A percentile compares a stretch with the other conserved stretches of the same genome.
phyloP scores from a whole-genome alignment of 495 filamentous ascomycete genomes.

The Lophiotrema nucula region DNA sequence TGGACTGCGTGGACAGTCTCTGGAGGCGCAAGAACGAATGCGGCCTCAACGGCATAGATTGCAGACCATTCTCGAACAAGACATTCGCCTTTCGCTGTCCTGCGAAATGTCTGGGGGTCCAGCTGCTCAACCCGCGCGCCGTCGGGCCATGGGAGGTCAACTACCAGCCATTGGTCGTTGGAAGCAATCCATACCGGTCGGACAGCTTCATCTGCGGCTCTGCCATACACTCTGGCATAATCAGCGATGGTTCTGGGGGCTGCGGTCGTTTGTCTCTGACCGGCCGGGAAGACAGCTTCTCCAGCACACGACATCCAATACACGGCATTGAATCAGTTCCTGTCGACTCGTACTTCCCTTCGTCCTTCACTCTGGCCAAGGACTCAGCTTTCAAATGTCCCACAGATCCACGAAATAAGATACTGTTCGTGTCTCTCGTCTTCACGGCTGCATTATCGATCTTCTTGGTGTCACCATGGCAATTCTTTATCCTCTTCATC shows the following conservation, averaged over 20 bases:
- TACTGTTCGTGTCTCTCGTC: conserved; percentile 37
- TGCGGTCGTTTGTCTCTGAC: conserved; percentile 39
- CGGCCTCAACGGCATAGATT: conserved; percentile 43
- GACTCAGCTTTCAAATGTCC: conserved; percentile 31
- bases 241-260: conserved; percentile 36
- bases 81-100: conserved; percentile 44
- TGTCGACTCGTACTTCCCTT: conserved; percentile 43
- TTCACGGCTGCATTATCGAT: conserved; percentile 39
- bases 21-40: conserved; percentile 31
- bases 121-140: conserved; percentile 40
- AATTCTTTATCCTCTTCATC: conserved; percentile 42
- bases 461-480: conserved; percentile 36
- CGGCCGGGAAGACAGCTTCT: conserved; percentile 35
- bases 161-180: conserved; percentile 41
- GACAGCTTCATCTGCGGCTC: conserved; percentile 45
- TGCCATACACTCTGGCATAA: conserved; percentile 43
- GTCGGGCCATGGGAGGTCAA: conserved; percentile 41
- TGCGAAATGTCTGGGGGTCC: conserved; percentile 35
- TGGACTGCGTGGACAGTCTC: conserved; percentile 22
- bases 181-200: conserved; percentile 38
- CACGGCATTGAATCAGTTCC: conserved; percentile 36
- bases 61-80: conserved; percentile 40
- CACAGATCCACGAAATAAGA: conserved; percentile 37
- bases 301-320: conserved; percentile 10
- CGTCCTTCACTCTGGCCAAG: conserved; percentile 38